phyloP scores from a whole-genome alignment of 352 stramenopile genomes.

The Achlya hypogyna region DNA sequence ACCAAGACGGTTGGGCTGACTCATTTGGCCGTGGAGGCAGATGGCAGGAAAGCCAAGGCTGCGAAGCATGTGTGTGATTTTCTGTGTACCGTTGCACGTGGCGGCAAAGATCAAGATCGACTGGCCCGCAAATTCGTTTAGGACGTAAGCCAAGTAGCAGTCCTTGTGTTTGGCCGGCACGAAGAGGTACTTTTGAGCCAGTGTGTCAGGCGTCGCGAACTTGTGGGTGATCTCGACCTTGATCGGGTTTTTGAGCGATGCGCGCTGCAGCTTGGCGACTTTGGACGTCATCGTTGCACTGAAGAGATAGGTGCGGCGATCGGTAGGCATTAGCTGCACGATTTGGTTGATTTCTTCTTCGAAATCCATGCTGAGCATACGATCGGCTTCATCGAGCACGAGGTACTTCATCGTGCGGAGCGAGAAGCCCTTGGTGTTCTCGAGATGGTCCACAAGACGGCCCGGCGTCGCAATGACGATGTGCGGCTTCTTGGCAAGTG shows the following conservation, averaged over 20 bases:
- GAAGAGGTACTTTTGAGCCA: constrained; percentile 98
- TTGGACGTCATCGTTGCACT: constrained; percentile 99
- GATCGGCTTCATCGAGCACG: constrained; percentile 92
- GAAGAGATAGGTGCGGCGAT: constrained; percentile 96
- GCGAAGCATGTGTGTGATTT: constrained; percentile 94
- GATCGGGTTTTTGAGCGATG: constrained; percentile 93
- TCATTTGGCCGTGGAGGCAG: constrained; percentile 98
- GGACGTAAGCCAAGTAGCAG: constrained; percentile 96
- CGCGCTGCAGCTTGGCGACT: constrained; percentile 96
- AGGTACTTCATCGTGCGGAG: constrained; percentile 86
- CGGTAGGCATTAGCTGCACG: constrained; percentile 90
- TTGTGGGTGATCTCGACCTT: constrained; percentile 97
- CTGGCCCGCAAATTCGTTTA: constrained; percentile 97
- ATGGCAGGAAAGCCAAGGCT: constrained; percentile 97
- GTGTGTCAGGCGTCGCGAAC: constrained; percentile 95
- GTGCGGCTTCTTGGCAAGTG: constrained; percentile 94
- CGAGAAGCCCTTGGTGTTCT: constrained; percentile 95
- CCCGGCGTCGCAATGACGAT: constrained; percentile 92
- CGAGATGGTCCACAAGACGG: constrained; percentile 90
- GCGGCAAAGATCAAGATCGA: constrained; percentile 97
- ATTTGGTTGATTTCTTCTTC: constrained; percentile 99
- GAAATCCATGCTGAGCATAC: constrained; percentile 97
- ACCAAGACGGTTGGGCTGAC: constrained; percentile 94
- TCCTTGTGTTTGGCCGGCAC: constrained; percentile 99
- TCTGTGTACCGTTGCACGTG: constrained; percentile 96